phyloP scores from a whole-genome alignment of 108 stramenopile species.

The Cyclostephanos tholiformis region DNA sequence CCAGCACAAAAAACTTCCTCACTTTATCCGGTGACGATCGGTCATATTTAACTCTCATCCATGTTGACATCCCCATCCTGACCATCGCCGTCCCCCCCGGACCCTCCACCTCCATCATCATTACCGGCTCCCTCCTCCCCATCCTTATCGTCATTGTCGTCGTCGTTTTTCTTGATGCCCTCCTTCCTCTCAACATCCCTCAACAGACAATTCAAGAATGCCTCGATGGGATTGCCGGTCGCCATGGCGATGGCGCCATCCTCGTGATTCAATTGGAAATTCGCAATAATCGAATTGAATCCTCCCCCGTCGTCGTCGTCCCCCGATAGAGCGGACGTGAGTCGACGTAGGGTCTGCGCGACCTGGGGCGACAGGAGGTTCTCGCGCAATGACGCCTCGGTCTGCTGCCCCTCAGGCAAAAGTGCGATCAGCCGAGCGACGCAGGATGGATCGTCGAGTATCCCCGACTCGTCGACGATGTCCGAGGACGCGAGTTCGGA shows the following conservation, averaged over 20 bases:
- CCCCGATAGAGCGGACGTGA: conserved; percentile 65
- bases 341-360: conserved; percentile 66
- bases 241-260: conserved; percentile 64
- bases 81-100: too few relatives aligned
- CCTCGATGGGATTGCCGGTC: conserved; percentile 72
- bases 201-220: conserved; percentile 71
- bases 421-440: conserved; percentile 60
- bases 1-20: too few relatives aligned
- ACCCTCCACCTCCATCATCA: too few relatives aligned
- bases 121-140: too few relatives aligned
- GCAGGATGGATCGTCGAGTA: conserved; percentile 59
- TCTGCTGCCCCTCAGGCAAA: conserved; percentile 74
- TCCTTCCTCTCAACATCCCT: conserved; percentile 60
- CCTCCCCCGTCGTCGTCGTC: conserved; percentile 51
- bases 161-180: conserved; percentile 12
- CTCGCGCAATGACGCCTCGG: conserved; percentile 60
- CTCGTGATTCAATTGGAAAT: conserved; percentile 75
- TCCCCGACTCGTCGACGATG: conserved; percentile 43
- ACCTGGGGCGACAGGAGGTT: conserved; percentile 77
- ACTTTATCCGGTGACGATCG: too few relatives aligned
- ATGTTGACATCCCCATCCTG: too few relatives aligned
- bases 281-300: conserved; percentile 77
- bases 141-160: too few relatives aligned
- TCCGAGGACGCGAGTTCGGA: conserved; percentile 68
- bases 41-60: too few relatives aligned